Conservation (phyloP, 768 basidiomycete genomes). For the Lentinula sp. region DNA sequence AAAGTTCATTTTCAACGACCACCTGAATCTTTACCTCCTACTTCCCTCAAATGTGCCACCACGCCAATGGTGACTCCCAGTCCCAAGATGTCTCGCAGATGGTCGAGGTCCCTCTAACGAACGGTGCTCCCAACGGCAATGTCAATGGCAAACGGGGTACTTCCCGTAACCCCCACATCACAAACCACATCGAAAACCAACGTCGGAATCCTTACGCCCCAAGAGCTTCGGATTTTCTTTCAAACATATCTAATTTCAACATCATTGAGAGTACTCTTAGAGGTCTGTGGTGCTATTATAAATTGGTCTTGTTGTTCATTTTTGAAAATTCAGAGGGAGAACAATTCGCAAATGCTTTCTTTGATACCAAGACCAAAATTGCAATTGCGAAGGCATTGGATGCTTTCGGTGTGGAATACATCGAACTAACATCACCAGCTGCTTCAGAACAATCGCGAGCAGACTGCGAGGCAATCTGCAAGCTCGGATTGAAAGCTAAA, state of each 20-base stretch:
- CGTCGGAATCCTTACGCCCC: slow-evolving; percentile 79
- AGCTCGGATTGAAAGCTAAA: slow-evolving; percentile 93
- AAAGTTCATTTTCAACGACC: neutral
- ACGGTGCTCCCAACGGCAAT: slow-evolving; percentile 26
- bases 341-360: slow-evolving; percentile 99
- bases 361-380: slow-evolving; percentile 99
- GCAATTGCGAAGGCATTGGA: slow-evolving; percentile 97
- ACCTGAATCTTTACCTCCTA: neutral
- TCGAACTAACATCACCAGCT: slow-evolving; percentile 96
- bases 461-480: slow-evolving; percentile 99
- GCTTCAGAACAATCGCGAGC: slow-evolving; percentile 92
- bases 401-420: slow-evolving; percentile 99
- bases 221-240: slow-evolving; percentile 87
- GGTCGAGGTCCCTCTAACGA: slow-evolving; percentile 62
- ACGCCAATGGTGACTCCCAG: slow-evolving; percentile 43
- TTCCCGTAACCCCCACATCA: slow-evolving; percentile 23
- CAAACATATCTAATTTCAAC: slow-evolving; percentile 88
- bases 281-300: slow-evolving; percentile 44
- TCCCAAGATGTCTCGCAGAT: slow-evolving; percentile 50
- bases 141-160: slow-evolving; percentile 37
- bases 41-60: slow-evolving; percentile 53
- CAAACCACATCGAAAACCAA: slow-evolving; percentile 29
- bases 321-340: slow-evolving; percentile 70
- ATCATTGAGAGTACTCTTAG: slow-evolving; percentile 97
- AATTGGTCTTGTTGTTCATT: neutral